These are phyloP conservation scores for Pelomyxa schiedti DNA, from an alignment of 78 protist species.

Conservation along the genomic window DNA sequence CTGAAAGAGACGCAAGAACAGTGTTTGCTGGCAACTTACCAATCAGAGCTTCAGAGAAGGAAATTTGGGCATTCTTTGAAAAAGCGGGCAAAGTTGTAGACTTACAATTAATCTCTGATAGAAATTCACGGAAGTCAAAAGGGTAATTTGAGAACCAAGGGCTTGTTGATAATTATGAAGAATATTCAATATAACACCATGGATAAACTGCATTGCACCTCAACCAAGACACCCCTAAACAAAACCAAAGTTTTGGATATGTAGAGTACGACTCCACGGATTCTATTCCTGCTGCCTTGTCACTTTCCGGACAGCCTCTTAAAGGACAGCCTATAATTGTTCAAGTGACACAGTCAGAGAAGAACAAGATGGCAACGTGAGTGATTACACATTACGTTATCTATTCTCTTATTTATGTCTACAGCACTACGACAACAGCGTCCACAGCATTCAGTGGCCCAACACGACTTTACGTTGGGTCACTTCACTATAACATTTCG, in stretches of 20 bases:
- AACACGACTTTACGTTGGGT: constrained; percentile 11
- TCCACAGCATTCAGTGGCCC: constrained; percentile 3
- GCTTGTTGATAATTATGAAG: no score
- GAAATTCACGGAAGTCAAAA: constrained; percentile 28
- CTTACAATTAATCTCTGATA: constrained; percentile 17
- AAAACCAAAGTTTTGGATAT: constrained; percentile 24
- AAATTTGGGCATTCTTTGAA: constrained; percentile 18
- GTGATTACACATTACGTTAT: no score
- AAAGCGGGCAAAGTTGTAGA: constrained; percentile 26
- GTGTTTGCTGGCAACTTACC: constrained; percentile 38
- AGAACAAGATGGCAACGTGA: constrained; percentile 1
- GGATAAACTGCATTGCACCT: no score
- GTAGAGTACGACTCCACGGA: constrained; percentile 28
- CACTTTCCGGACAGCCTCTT: constrained; percentile 8
- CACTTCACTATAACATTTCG: background rate
- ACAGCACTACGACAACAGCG: background rate
- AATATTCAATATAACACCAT: no score
- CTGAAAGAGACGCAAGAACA: constrained; percentile 30
- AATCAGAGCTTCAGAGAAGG: constrained; percentile 4
- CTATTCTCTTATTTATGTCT: no score
- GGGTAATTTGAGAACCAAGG: no score
- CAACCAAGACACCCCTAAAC: no score
- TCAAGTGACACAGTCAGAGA: constrained; percentile 30
- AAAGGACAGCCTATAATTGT: constrained; percentile 15
- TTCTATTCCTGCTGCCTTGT: constrained; percentile 10